Evolutionary conservation across 2,329 filamentous ascomycete species (phyloP).

Genomic region (Colletotrichum melonis): DNA sequence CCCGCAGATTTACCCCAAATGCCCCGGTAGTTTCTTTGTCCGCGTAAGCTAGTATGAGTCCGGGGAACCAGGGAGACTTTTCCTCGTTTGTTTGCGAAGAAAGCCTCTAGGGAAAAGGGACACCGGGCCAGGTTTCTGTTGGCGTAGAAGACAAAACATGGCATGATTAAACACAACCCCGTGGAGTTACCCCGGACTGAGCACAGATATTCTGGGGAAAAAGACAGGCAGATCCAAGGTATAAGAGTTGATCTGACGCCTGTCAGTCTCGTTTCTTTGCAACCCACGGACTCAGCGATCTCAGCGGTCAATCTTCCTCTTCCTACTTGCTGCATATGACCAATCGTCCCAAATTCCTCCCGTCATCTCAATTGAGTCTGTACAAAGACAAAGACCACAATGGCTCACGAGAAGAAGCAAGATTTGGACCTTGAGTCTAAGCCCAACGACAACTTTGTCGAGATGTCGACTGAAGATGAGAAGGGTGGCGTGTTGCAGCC

Average conservation of each 20-base stretch:
- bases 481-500: conserved; percentile 39
- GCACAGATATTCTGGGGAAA: background rate
- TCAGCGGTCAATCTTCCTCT: background rate
- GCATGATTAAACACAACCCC: conserved; percentile 14
- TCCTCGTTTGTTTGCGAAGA: background rate
- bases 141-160: background rate
- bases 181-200: conserved; percentile 25
- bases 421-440: conserved; percentile 39
- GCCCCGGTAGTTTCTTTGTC: conserved; percentile 26
- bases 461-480: conserved; percentile 37
- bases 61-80: background rate
- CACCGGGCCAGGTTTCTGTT: background rate
- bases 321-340: background rate
- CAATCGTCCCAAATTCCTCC: no score
- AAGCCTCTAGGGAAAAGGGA: background rate
- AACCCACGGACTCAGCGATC: background rate
- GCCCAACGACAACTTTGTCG: conserved; percentile 40
- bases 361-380: background rate
- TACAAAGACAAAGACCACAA: background rate
- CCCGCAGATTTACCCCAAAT: conserved; percentile 19
- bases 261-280: background rate
- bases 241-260: conserved; percentile 8
- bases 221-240: background rate
- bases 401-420: conserved; percentile 25
- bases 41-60: conserved; percentile 1